A percentile compares a stretch with the other conserved stretches of the same genome.
phyloP scores from a whole-genome alignment of 2,329 filamentous ascomycete species.

The Huntiella moniliformis region DNA sequence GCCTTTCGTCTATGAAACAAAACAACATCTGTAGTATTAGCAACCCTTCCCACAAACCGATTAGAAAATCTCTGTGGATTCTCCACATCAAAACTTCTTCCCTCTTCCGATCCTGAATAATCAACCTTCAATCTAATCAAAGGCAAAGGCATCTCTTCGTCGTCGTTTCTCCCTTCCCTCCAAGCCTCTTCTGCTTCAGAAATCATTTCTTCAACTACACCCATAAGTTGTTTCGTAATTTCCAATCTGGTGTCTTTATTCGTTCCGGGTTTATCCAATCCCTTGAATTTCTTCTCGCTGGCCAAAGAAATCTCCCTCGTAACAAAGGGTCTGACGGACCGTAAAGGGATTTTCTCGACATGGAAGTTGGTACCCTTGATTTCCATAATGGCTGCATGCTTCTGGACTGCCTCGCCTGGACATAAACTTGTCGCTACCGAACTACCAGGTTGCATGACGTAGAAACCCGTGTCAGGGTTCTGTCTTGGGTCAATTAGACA shows the following conservation, averaged over 20 bases:
- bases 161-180: slow-evolving; percentile 23
- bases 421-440: slow-evolving; percentile 88
- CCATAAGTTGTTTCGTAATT: slow-evolving; percentile 57
- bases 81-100: slow-evolving; percentile 63
- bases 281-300: slow-evolving; percentile 57
- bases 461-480: slow-evolving; percentile 77
- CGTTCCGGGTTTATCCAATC: slow-evolving; percentile 38
- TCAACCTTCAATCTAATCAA: slow-evolving; percentile 83
- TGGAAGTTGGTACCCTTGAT: slow-evolving; percentile 70
- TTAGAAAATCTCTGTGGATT: slow-evolving; percentile 95
- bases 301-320: slow-evolving; percentile 64
- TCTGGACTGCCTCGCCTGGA: slow-evolving; percentile 73
- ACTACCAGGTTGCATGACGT: slow-evolving; percentile 94
- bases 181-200: slow-evolving; percentile 66
- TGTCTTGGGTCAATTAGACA: slow-evolving; percentile 69
- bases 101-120: slow-evolving; percentile 67
- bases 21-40: slow-evolving; percentile 85
- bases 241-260: slow-evolving; percentile 69
- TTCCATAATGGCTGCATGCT: slow-evolving; percentile 74
- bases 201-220: slow-evolving; percentile 72
- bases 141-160: slow-evolving; percentile 45
- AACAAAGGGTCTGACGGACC: slow-evolving; percentile 77
- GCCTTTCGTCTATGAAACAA: slow-evolving; percentile 80
- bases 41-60: slow-evolving; percentile 73
- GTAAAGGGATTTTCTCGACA: slow-evolving; percentile 63